Evolutionary conservation across 176 grass and related monocot species (phyloP).

Genomic region (Puya raimondii): DNA sequence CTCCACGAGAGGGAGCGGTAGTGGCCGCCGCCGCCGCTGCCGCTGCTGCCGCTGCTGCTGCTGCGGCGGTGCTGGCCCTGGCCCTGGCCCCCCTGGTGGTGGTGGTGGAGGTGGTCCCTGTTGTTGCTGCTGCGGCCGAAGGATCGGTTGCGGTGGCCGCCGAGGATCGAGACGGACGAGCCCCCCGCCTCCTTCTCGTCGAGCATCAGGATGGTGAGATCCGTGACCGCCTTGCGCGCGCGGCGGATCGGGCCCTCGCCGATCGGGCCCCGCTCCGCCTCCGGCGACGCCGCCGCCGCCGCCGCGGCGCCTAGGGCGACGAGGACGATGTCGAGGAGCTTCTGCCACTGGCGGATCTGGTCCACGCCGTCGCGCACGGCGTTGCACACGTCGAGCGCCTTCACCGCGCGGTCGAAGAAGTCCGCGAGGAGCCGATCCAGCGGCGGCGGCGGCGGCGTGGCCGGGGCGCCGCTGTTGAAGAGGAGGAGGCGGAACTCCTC

Average conservation of each 20-base stretch:
- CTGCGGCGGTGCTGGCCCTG: conserved; percentile 57
- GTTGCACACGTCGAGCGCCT: conserved; percentile 35
- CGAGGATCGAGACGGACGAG: conserved; percentile 7
- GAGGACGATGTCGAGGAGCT: conserved; percentile 64
- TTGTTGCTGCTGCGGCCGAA: conserved; percentile 30
- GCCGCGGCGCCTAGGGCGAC: conserved; percentile 22
- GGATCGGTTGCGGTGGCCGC: conserved; percentile 60
- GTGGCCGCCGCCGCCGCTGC: conserved; percentile 35
- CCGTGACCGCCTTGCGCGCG: conserved; percentile 76
- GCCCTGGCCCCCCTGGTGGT: not conserved
- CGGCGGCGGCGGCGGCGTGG: conserved; percentile 16
- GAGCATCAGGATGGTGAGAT: conserved; percentile 94
- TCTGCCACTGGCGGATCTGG: conserved; percentile 65
- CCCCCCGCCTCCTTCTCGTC: conserved; percentile 60
- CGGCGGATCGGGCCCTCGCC: conserved; percentile 79
- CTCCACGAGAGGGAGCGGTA: conserved; percentile 80
- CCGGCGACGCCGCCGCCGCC: not conserved
- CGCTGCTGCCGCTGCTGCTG: conserved; percentile 50
- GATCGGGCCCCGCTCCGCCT: not conserved
- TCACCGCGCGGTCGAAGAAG: too few relatives aligned
- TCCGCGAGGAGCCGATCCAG: too few relatives aligned
- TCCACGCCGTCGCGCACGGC: conserved; percentile 72
- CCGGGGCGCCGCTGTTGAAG: not conserved
- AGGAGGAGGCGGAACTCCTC: not conserved
- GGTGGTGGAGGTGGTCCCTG: conserved; percentile 1